phyloP scores from a whole-genome alignment of 1,284 basidiomycete genomes.

The Ustilago trichophora region DNA sequence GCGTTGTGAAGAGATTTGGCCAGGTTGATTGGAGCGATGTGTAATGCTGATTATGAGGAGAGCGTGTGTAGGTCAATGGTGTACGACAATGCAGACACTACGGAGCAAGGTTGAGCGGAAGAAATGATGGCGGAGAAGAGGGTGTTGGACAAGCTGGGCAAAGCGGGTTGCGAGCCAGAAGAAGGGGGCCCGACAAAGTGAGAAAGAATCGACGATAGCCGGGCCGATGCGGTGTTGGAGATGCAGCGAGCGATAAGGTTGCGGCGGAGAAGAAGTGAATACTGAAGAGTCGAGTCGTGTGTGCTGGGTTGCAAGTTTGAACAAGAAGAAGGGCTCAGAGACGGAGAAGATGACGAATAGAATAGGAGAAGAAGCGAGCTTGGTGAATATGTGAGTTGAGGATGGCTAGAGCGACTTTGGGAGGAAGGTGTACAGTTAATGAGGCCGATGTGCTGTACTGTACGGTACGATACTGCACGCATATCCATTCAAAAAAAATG shows the following conservation, averaged over 20 bases:
- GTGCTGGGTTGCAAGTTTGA: background rate
- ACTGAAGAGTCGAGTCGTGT: background rate
- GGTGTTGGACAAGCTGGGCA: too few relatives aligned
- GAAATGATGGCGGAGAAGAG: slow-evolving; percentile 2
- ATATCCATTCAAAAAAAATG: background rate
- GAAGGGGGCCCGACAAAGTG: background rate
- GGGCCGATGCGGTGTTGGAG: slow-evolving; percentile 14
- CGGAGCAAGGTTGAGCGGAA: too few relatives aligned
- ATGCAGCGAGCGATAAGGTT: background rate
- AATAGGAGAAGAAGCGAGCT: slow-evolving; percentile 1
- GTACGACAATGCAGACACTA: background rate
- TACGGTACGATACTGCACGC: background rate
- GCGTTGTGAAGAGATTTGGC: background rate
- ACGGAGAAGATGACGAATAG: slow-evolving; percentile 32
- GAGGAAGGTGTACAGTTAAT: background rate
- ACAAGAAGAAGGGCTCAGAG: slow-evolving; percentile 12
- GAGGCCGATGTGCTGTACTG: background rate
- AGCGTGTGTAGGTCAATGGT: background rate
- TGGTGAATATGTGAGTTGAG: slow-evolving; percentile 3
- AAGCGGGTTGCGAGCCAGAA: too few relatives aligned
- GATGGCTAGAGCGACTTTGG: slow-evolving; percentile 31
- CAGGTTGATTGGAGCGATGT: too few relatives aligned
- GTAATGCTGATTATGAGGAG: too few relatives aligned
- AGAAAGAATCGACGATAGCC: slow-evolving; percentile 15
- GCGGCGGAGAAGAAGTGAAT: too few relatives aligned